Evolutionary conservation across 257 asterid genomes (phyloP).

Genomic region (Penstemon barbatus): DNA sequence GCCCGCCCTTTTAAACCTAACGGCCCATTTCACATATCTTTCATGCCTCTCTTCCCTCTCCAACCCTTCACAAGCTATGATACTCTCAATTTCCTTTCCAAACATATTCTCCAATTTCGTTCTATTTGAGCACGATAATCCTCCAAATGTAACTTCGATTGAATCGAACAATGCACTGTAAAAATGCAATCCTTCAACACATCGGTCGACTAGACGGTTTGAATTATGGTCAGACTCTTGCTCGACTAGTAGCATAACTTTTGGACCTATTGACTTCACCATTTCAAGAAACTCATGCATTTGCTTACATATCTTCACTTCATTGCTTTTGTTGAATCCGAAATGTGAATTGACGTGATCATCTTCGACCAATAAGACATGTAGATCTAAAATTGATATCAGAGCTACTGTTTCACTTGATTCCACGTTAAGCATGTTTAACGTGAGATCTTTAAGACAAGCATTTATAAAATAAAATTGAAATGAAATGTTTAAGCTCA

Average conservation of each 20-base stretch:
- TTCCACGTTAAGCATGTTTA: slow-evolving; percentile 41
- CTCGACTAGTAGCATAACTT: slow-evolving; percentile 43
- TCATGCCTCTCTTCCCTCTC: slow-evolving; percentile 64
- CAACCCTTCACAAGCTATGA: slow-evolving; percentile 51
- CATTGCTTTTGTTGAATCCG: slow-evolving; percentile 27
- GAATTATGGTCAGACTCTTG: slow-evolving; percentile 57
- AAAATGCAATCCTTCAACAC: slow-evolving; percentile 52
- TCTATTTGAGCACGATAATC: slow-evolving; percentile 38
- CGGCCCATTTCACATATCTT: slow-evolving; percentile 42
- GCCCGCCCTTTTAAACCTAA: slow-evolving; percentile 41
- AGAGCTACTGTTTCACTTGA: slow-evolving; percentile 48
- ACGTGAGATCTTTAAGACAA: slow-evolving; percentile 33
- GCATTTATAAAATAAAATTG: slow-evolving; percentile 37
- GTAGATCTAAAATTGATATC: slow-evolving; percentile 45
- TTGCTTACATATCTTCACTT: slow-evolving; percentile 35
- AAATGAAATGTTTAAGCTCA: slow-evolving; percentile 36
- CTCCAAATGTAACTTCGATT: slow-evolving; percentile 34
- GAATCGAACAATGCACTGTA: slow-evolving; percentile 54
- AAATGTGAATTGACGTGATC: slow-evolving; percentile 37
- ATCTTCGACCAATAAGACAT: slow-evolving; percentile 47
- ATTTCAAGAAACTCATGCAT: slow-evolving; percentile 38
- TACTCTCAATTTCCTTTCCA: slow-evolving; percentile 58
- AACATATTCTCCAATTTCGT: slow-evolving; percentile 43
- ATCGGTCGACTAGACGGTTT: slow-evolving; percentile 39
- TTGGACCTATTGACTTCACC: slow-evolving; percentile 39